A percentile compares a stretch with the other conserved stretches of the same genome.
Conservation (phyloP, 768 basidiomycete species). For the Lepiota brunneoincarnata region DNA sequence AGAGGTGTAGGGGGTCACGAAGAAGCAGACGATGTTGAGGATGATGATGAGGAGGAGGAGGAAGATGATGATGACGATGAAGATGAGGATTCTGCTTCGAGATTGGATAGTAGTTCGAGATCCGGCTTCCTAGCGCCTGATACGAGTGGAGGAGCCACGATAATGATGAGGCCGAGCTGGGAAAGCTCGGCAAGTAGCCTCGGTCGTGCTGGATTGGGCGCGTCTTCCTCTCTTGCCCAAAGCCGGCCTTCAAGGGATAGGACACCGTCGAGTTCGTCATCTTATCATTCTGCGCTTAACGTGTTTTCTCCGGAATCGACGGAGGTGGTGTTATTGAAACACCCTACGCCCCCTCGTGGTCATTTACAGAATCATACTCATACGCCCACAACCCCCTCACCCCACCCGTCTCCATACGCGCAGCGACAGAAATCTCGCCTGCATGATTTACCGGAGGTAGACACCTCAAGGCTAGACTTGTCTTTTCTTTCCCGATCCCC, state of each 20-base stretch:
- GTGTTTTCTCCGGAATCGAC: background rate
- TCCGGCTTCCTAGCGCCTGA: slow-evolving; percentile 1
- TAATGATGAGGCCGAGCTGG: slow-evolving; percentile 21
- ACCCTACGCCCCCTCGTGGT: slow-evolving; percentile 7
- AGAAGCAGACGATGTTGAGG: slow-evolving; percentile 28
- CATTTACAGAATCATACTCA: background rate
- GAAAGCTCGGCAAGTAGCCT: slow-evolving; percentile 19
- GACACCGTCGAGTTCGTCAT: slow-evolving; percentile 4
- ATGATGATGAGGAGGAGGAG: slow-evolving; percentile 29
- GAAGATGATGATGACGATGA: slow-evolving; percentile 36
- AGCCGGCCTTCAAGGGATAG: background rate
- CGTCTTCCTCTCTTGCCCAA: background rate
- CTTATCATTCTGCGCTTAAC: slow-evolving; percentile 12
- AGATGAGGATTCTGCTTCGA: slow-evolving; percentile 19
- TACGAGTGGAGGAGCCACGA: background rate
- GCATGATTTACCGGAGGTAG: slow-evolving; percentile 21
- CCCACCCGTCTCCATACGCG: background rate
- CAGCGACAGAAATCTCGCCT: background rate
- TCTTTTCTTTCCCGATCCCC: slow-evolving; percentile 19
- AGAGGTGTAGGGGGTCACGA: slow-evolving; percentile 31
- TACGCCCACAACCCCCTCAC: background rate
- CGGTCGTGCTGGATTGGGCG: background rate
- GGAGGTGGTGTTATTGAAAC: slow-evolving; percentile 6
- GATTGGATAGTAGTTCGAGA: background rate
- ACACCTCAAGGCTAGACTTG: slow-evolving; percentile 30